Conservation (phyloP, 2,329 filamentous ascomycete genomes). For the Neodidymelliopsis sp. region DNA sequence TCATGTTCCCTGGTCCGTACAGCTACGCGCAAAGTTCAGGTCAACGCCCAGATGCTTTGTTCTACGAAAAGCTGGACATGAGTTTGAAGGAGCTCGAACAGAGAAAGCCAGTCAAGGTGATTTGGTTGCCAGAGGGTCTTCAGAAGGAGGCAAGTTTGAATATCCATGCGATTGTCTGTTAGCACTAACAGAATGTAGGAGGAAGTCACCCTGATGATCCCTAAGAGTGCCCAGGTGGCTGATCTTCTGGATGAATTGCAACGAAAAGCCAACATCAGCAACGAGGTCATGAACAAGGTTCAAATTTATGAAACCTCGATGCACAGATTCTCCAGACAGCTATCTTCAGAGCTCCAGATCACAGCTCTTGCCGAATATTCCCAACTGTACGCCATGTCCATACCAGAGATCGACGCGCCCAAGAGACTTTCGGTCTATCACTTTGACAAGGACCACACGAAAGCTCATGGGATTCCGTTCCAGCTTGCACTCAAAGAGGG, state of each 20-base stretch:
- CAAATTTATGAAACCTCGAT: conserved; percentile 84
- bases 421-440: conserved; percentile 86
- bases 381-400: conserved; percentile 78
- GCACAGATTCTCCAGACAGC: conserved; percentile 83
- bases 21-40: conserved; percentile 72
- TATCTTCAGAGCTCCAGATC: conserved; percentile 75
- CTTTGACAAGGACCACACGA: conserved; percentile 87
- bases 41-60: conserved; percentile 79
- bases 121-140: conserved; percentile 87
- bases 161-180: not conserved
- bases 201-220: conserved; percentile 80
- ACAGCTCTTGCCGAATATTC: conserved; percentile 86
- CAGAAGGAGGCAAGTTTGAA: conserved; percentile 77
- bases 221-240: conserved; percentile 81
- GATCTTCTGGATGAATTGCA: conserved; percentile 79
- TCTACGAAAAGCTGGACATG: conserved; percentile 93
- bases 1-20: conserved; percentile 75
- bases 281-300: conserved; percentile 76
- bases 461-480: conserved; percentile 89
- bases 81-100: conserved; percentile 92
- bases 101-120: conserved; percentile 85
- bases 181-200: conserved; percentile 62
- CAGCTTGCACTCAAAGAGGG: conserved; percentile 85
- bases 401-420: conserved; percentile 71
- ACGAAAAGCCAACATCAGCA: conserved; percentile 80